These are phyloP conservation scores for Mangifera indica DNA, from an alignment of 345 rosid species.

Conservation along the genomic window DNA sequence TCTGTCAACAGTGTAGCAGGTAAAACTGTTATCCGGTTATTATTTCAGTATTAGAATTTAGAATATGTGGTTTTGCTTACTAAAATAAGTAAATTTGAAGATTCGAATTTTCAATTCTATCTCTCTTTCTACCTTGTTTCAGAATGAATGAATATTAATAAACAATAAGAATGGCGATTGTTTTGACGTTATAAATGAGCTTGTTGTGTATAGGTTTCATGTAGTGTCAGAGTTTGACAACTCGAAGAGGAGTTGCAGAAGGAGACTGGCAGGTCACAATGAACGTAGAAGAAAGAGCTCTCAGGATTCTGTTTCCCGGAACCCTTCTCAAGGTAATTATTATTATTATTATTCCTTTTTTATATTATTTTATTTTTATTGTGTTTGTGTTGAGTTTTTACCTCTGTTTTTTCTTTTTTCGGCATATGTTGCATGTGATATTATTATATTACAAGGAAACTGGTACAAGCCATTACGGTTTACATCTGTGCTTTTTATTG, in stretches of 20 bases:
- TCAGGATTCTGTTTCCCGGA: conserved; percentile 38
- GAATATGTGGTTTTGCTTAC: not conserved
- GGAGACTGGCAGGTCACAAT: conserved; percentile 69
- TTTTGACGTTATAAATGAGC: not conserved
- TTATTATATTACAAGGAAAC: conserved; percentile 1
- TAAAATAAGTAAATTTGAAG: not conserved
- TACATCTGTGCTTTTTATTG: not conserved
- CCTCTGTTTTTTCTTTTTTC: not conserved
- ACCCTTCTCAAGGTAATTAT: conserved; percentile 41
- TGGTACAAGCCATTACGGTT: not conserved
- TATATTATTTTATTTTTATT: not conserved
- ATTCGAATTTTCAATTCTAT: not conserved
- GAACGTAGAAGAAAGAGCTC: conserved; percentile 62
- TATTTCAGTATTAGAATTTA: not conserved
- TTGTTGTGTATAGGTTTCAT: conserved; percentile 47
- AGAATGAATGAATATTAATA: not conserved
- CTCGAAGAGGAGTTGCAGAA: conserved; percentile 63
- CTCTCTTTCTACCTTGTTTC: not conserved
- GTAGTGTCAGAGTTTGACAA: conserved; percentile 59
- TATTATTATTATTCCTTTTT: too few relatives aligned
- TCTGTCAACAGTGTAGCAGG: conserved; percentile 96
- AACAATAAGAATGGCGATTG: not conserved
- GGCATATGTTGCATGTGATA: conserved; percentile 18
- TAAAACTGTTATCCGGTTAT: conserved; percentile 13
- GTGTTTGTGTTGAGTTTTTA: not conserved